Evolutionary conservation across 371 early-diverging fungal species (phyloP).

Genomic region (Circinella umbellata): DNA sequence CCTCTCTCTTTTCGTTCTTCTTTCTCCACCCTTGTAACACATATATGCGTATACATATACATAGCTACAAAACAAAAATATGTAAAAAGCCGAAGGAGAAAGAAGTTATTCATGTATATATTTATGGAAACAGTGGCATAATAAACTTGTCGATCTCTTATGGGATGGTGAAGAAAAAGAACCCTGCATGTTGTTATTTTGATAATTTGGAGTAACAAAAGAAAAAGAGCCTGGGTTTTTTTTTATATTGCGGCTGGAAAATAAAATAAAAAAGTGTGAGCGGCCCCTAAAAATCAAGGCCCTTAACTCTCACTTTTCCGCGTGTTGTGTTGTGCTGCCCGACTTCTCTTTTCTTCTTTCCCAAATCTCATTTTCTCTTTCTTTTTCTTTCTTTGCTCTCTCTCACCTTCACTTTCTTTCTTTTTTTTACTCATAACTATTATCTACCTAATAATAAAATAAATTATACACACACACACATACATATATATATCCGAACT

Average conservation of each 20-base stretch:
- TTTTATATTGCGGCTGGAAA: background rate
- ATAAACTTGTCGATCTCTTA: background rate
- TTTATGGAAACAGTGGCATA: background rate
- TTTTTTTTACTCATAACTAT: background rate
- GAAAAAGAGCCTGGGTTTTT: background rate
- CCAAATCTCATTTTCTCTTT: background rate
- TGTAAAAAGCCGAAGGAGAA: background rate
- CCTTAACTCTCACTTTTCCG: background rate
- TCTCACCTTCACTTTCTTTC: background rate
- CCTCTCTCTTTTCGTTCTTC: background rate
- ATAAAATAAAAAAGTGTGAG: background rate
- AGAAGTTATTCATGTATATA: no score
- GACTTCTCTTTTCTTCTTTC: background rate
- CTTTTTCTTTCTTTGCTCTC: background rate
- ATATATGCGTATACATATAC: no score
- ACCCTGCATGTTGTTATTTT: background rate
- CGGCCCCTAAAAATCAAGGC: background rate
- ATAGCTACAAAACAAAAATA: no score
- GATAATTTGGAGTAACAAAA: background rate
- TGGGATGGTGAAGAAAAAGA: background rate
- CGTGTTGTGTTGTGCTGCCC: constrained; percentile 4
- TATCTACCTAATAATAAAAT: background rate
- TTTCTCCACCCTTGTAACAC: background rate
- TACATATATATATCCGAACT: no score
- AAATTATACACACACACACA: background rate